Evolutionary conservation across 2,329 filamentous ascomycete species (phyloP).

Genomic region (Claviceps africana): DNA sequence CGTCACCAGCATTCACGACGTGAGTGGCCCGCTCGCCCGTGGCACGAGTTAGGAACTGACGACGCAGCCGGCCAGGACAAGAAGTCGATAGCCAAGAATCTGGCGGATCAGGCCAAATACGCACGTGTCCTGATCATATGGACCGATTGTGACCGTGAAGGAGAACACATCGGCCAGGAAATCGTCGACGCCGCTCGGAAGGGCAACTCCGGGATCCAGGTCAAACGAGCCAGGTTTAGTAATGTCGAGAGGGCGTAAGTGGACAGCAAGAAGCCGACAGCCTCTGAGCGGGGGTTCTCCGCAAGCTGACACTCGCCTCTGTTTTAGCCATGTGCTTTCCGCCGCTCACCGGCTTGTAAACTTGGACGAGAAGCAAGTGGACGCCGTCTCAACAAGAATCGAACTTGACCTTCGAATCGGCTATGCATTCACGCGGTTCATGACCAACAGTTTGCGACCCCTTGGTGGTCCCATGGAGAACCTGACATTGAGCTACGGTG

Average conservation of each 20-base stretch:
- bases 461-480: constrained; percentile 54
- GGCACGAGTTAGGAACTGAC: not conserved
- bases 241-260: constrained; percentile 82
- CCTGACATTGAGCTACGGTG: constrained; percentile 69
- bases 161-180: constrained; percentile 88
- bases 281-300: not conserved
- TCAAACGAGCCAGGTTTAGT: constrained; percentile 83
- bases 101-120: constrained; percentile 60
- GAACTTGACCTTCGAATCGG: constrained; percentile 89
- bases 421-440: constrained; percentile 78
- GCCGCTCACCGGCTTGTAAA: constrained; percentile 65
- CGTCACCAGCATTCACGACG: constrained; percentile 50
- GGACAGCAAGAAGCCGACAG: not conserved
- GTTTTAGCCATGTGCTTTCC: constrained; percentile 66
- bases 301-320: constrained; percentile 7
- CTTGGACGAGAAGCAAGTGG: constrained; percentile 73
- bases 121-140: constrained; percentile 79
- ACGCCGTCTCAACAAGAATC: constrained; percentile 77
- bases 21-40: constrained; percentile 19
- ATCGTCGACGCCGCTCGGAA: constrained; percentile 68
- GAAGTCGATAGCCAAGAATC: constrained; percentile 69
- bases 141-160: constrained; percentile 97
- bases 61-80: constrained; percentile 46
- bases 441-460: constrained; percentile 62
- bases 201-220: constrained; percentile 58